Percentiles rank a stretch among this genome's conserved stretches.
phyloP scores from a whole-genome alignment of 345 rosid species.

The Ricinus communis region DNA sequence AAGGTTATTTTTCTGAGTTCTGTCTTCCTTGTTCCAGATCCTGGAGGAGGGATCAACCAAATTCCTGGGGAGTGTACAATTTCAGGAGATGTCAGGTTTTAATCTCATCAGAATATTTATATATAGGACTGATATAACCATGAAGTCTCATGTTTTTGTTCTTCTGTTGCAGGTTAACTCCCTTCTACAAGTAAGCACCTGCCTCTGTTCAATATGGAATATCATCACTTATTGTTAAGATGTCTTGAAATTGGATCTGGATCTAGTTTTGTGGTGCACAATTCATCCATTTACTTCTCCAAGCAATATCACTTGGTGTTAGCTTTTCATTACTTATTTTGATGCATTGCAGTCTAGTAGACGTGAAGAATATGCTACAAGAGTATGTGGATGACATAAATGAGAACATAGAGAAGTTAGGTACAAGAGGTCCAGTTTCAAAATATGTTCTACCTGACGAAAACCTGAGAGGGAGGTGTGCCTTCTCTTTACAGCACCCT shows the following conservation, averaged over 20 bases:
- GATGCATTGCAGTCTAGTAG: conserved; percentile 52
- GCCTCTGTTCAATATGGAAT: conserved; percentile 8
- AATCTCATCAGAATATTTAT: conserved; percentile 11
- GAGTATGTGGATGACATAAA: conserved; percentile 87
- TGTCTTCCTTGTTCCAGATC: conserved; percentile 52
- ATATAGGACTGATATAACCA: not conserved
- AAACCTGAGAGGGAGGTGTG: conserved; percentile 78
- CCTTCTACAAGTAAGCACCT: conserved; percentile 83
- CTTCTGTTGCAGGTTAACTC: conserved; percentile 72
- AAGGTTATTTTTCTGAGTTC: conserved; percentile 21
- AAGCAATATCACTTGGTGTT: conserved; percentile 8
- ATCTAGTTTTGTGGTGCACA: not conserved
- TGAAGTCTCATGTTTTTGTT: conserved; percentile 12
- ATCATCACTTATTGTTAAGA: not conserved
- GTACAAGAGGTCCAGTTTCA: conserved; percentile 81
- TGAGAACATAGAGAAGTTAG: conserved; percentile 64
- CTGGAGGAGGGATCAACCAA: conserved; percentile 98
- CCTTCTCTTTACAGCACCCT: conserved; percentile 5
- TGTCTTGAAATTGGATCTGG: not conserved
- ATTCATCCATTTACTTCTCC: not conserved
- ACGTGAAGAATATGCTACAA: conserved; percentile 68
- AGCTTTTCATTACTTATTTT: conserved; percentile 15
- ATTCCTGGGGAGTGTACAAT: conserved; percentile 88
- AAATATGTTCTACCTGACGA: conserved; percentile 78
- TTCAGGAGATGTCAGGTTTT: conserved; percentile 91